These are phyloP conservation scores for Penicillium cosmopolitanum DNA, from an alignment of 495 filamentous ascomycete genomes.

Conservation along the genomic window DNA sequence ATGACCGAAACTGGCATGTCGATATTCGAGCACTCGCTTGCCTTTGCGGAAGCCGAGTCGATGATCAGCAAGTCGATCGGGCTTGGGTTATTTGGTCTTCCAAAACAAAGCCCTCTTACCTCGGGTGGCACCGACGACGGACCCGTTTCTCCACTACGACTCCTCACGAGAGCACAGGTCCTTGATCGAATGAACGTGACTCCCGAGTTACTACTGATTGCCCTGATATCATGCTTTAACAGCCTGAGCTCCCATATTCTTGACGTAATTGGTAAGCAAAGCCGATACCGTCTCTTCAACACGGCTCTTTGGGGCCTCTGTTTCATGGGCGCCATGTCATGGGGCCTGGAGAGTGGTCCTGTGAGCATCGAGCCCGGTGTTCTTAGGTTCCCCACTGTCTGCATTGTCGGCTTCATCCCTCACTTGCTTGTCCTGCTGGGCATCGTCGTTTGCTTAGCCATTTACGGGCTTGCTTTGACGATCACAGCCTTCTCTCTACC, in stretches of 20 bases:
- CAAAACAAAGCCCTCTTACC: slow-evolving; percentile 38
- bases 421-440: slow-evolving; percentile 83
- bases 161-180: slow-evolving; percentile 46
- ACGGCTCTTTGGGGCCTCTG: slow-evolving; percentile 87
- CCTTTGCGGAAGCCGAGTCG: slow-evolving; percentile 94
- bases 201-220: slow-evolving; percentile 84
- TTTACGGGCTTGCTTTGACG: slow-evolving; percentile 76
- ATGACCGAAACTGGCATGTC: slow-evolving; percentile 94
- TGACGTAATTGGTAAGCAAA: slow-evolving; percentile 77
- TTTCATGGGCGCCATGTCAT: slow-evolving; percentile 80
- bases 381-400: slow-evolving; percentile 88
- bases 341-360: slow-evolving; percentile 66
- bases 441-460: slow-evolving; percentile 69
- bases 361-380: slow-evolving; percentile 48
- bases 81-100: slow-evolving; percentile 63
- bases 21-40: slow-evolving; percentile 92
- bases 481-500: slow-evolving; percentile 76
- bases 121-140: slow-evolving; percentile 28
- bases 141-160: slow-evolving; percentile 38
- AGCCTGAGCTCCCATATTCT: slow-evolving; percentile 84
- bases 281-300: slow-evolving; percentile 75
- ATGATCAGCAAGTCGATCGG: slow-evolving; percentile 76
- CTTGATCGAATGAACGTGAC: slow-evolving; percentile 74
- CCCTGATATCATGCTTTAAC: slow-evolving; percentile 84
- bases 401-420: slow-evolving; percentile 91